These are phyloP conservation scores for Toxicodendron radicans DNA, from an alignment of 345 rosid genomes.

Conservation along the genomic window DNA sequence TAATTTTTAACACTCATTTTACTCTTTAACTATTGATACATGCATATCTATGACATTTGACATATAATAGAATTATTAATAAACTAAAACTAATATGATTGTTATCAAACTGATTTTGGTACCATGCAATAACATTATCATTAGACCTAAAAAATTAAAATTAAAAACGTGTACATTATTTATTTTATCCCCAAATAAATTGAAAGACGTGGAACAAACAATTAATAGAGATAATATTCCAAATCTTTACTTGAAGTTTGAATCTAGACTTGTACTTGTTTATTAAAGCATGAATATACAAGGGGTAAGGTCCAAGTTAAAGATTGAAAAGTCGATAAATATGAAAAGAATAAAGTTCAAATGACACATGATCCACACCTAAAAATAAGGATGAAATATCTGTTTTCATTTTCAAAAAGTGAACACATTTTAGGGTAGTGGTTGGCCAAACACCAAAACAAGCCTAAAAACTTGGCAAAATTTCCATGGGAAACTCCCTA, in stretches of 20 bases:
- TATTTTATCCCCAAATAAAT: not conserved
- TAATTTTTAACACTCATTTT: no score
- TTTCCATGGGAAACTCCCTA: not conserved
- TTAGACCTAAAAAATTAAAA: no score
- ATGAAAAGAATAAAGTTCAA: constrained; percentile 5
- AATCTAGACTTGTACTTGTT: not conserved
- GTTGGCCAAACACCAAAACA: not conserved
- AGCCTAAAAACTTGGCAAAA: not conserved
- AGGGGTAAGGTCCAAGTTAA: not conserved
- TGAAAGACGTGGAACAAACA: not conserved
- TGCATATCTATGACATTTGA: no score
- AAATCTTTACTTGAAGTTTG: not conserved
- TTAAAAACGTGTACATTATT: no score
- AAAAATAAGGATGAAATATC: not conserved
- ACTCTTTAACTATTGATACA: no score
- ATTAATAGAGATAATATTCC: not conserved
- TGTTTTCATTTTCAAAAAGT: not conserved
- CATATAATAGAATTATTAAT: no score
- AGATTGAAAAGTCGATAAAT: not conserved
- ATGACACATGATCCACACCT: not conserved
- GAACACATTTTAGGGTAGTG: not conserved
- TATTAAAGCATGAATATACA: not conserved
- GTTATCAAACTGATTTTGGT: no score
- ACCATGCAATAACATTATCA: no score
- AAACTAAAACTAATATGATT: no score